Evolutionary conservation across 1,284 basidiomycete species (phyloP), one percentile per base, ranked within the genome.

Genomic region (Sporisorium sorghi): DNA sequence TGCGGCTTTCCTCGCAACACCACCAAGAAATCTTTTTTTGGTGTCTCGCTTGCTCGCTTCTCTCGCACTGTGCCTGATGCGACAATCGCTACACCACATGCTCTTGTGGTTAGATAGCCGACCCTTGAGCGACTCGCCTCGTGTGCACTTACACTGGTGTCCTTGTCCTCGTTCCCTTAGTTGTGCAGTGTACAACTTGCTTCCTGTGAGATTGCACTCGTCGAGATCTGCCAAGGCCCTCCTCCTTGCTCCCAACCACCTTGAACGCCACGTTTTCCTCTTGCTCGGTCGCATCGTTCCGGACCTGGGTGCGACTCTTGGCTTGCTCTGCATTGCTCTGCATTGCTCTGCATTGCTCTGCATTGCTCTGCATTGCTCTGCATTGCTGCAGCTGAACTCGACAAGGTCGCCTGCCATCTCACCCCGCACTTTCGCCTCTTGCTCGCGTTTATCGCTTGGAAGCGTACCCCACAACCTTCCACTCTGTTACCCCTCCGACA

Each of bases 281-380:
- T 14, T n/a, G n/a, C 43, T 46, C 44, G 35, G 24, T 37, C 54
- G 24, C 33, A 39, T 28, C 44, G 30, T 56, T 56, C 43, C 54
- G 24, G 5, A 17, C 37, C 44, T 48, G 43, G 54, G 44, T 47
- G 28, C 12, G 2, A 10, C 10, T 39, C 30, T 6, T 14, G 2
- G 19, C 19, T 32, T 21, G 11, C 24, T 19, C 15, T 24, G 19
- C 30, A 3, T 48, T 48, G 26, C 46, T n/a, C 42, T 14, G 14
- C 14, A 14, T 28, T 26, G 43, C 43, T 23, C 48, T 50, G n/a
- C n/a, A n/a, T n/a, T n/a, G n/a, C n/a, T n/a, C n/a, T n/a, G n/a
- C n/a, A n/a, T n/a, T n/a, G n/a, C n/a, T n/a, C n/a, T n/a, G n/a
- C n/a, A n/a, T n/a, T n/a, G n/a, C n/a, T n/a, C n/a, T n/a, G n/a